Evolutionary conservation across 2,329 filamentous ascomycete species (phyloP).

Genomic region (Bimuria novae-zelandiae): DNA sequence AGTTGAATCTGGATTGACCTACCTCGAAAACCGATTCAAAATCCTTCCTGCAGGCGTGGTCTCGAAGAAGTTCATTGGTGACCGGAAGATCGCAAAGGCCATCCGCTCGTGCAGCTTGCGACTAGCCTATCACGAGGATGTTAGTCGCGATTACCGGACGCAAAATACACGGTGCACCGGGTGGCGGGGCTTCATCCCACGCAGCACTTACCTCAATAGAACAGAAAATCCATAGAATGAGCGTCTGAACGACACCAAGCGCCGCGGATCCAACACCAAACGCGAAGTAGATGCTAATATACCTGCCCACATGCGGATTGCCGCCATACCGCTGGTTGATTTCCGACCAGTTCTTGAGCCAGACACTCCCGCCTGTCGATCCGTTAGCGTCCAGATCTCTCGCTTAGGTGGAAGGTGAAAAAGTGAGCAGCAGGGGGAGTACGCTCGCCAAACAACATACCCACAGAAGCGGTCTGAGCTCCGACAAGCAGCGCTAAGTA

Average conservation of each 20-base stretch:
- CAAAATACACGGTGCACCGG: slow-evolving; percentile 19
- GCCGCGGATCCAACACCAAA: slow-evolving; percentile 86
- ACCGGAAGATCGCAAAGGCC: slow-evolving; percentile 96
- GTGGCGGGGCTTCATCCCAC: slow-evolving; percentile 11
- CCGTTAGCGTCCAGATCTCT: slow-evolving; percentile 34
- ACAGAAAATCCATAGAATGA: slow-evolving; percentile 99
- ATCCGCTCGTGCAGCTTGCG: slow-evolving; percentile 96
- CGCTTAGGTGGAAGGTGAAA: slow-evolving; percentile 9
- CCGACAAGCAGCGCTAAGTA: slow-evolving; percentile 79
- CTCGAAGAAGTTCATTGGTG: slow-evolving; percentile 98
- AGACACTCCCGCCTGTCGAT: slow-evolving; percentile 74
- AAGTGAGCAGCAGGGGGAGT: slow-evolving; percentile 23
- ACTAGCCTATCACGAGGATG: slow-evolving; percentile 67
- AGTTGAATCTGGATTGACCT: slow-evolving; percentile 43
- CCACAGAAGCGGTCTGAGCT: slow-evolving; percentile 81
- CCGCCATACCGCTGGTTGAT: slow-evolving; percentile 67
- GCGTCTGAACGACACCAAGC: slow-evolving; percentile 86
- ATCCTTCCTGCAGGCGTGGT: slow-evolving; percentile 96
- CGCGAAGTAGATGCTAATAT: slow-evolving; percentile 92
- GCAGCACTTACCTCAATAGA: slow-evolving; percentile 85
- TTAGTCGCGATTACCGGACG: too few species aligned
- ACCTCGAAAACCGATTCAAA: slow-evolving; percentile 93
- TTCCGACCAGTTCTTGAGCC: slow-evolving; percentile 94
- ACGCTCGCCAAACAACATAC: slow-evolving; percentile 52
- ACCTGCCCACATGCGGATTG: slow-evolving; percentile 83